These are phyloP conservation scores for Rhizopogon sp. DNA, from an alignment of 768 basidiomycete genomes.

Conservation along the genomic window DNA sequence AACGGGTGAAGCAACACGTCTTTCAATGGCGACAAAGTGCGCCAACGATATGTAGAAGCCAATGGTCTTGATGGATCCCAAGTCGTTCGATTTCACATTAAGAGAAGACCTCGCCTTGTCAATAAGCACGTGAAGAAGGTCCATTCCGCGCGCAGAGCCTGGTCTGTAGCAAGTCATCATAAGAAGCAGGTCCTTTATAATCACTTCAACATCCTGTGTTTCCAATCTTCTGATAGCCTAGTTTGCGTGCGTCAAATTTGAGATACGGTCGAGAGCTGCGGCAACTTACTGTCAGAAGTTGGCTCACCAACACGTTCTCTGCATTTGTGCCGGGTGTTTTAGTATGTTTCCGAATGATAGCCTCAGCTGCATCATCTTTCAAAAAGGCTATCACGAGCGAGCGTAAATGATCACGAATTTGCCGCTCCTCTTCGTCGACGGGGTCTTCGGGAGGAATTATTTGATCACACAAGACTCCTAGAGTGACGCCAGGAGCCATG, in stretches of 20 bases:
- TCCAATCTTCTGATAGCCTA: conserved; percentile 49
- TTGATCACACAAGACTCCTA: conserved; percentile 69
- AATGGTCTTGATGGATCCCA: conserved; percentile 28
- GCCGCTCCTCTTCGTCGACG: conserved; percentile 53
- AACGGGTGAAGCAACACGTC: conserved; percentile 35
- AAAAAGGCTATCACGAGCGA: conserved; percentile 58
- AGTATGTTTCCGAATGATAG: conserved; percentile 41
- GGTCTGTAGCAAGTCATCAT: conserved; percentile 40
- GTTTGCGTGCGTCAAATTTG: conserved; percentile 3
- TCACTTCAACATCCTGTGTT: conserved; percentile 35
- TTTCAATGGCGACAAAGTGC: conserved; percentile 36
- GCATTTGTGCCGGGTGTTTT: conserved; percentile 36
- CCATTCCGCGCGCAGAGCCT: conserved; percentile 30
- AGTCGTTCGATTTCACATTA: conserved; percentile 25
- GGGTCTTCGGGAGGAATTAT: conserved; percentile 45
- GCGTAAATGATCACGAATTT: conserved; percentile 51
- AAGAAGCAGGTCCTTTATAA: conserved; percentile 51
- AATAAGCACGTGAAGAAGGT: conserved; percentile 36
- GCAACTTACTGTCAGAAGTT: conserved; percentile 43
- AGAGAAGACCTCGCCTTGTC: conserved; percentile 30
- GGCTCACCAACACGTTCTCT: conserved; percentile 43
- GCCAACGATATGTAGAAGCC: conserved; percentile 45
- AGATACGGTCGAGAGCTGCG: background rate
- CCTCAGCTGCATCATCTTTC: conserved; percentile 42
- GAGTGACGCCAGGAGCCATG: conserved; percentile 53